Evolutionary conservation across 495 filamentous ascomycete species (phyloP), one percentile per base, ranked within the genome.

Genomic region (Pseudevernia furfuracea): DNA sequence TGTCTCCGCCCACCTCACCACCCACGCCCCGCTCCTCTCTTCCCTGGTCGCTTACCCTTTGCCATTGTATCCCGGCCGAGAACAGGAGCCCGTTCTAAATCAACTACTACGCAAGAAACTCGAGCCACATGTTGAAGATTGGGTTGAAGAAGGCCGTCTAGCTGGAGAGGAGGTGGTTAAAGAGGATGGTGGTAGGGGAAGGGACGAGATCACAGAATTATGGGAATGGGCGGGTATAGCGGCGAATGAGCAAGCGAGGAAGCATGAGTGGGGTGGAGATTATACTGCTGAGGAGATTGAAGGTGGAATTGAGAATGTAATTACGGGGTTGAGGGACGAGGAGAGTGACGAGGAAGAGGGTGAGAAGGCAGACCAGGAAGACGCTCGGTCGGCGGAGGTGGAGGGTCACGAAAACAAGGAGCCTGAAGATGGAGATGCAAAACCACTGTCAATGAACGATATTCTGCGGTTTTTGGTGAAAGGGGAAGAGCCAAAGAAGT

Each of bases 81-180:
- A 83, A 14, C 84, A 92, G 70, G 84, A 87, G 56, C 74, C 69
- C 52, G 75, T 86, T 7, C 82, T 93, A 2, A 74, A 80, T 10
- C 78, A 84, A 61, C 75, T 95, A 1, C 76, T 94, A 28, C 85
- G 90, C 25, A 94, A 93, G 74, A 93, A 92, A 72, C 82, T 89
- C 28, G 89, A 92, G 60, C 88, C 89, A 6, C 78, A 81, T 5
- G 84, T 90, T 34, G 88, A 91, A 66, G 82, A 82, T 38, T 88
- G 85, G 81, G 85, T 93, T 19, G 83, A 84, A 12, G 79, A 86
- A 48, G 87, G 85, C 11, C 81, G 82, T 7, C 72, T 70, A 11
- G 74, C 72, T 0, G 74, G 72, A 4, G 72, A 73, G 19, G 72
- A 74, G 65, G 66, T 61, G 58, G 71, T 66, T 28, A 21, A 43